Base-by-base conservation (phyloP, 225 moss, liverwort and hornwort species). In the Sphagnum tenellum region DNA sequence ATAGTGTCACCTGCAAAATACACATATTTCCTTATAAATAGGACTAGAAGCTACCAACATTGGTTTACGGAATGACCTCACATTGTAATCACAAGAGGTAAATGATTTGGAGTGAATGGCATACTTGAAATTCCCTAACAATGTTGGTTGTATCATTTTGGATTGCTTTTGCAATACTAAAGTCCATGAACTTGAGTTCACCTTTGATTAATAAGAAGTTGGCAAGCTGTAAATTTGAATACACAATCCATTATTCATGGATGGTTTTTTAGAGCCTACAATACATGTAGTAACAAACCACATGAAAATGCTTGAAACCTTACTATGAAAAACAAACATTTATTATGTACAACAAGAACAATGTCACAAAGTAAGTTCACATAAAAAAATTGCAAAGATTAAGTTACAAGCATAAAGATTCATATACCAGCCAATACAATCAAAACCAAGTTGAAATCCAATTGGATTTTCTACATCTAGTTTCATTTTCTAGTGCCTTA, bases 141-240 rank as follows among this genome's bases (percentile, higher is more conserved):
- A 98, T 87, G 62, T 89, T 90, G 55, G 98, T 98, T 56, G 93
- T 98, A 61, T 98, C 98, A 74, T 82, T 93, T 75, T 90, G 93
- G 67, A 98, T 98, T 64, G 98, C 93, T 78, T 93, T 98, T 3
- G 98, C 98, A 63, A 98, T 98, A 47, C 93, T 93, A 59, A 98
- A 98, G 71, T 98, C 93, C 63, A 98, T 98, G 8, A 98, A 83
- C 68, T 98, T 98, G 66, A 98, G 65, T 60, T 98, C 93, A 60
- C 98, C 98, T 76, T 79, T 86, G n/a, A 98, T 93, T 76, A 93
- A 79, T 77, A 98, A 80, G 69, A 98, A 98, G 78, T 98, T 98
- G 65, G 98, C 92, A 51, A 93, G 98, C 87, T 98, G 93, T 57
- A 98, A 76, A 69, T 98, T 93, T 72, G 93, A 85, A 75, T 98